These are phyloP conservation scores for Aspergillus pseudotamarii DNA, from an alignment of 2,329 filamentous ascomycete species.

Conservation along the genomic window DNA sequence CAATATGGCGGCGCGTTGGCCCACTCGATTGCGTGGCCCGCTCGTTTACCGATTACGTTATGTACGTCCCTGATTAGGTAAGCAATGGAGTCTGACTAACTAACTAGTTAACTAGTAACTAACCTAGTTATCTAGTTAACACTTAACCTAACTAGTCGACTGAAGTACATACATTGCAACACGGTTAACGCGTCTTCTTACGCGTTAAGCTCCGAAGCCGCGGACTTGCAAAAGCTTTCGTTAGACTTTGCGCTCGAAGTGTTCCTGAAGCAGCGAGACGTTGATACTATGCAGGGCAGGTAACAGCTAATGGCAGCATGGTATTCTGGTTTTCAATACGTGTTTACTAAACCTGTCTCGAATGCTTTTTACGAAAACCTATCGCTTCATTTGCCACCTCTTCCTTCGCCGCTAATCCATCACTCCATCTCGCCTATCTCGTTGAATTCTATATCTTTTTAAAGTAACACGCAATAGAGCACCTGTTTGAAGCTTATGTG, in stretches of 20 bases:
- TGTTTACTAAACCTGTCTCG: background rate
- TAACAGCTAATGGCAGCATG: background rate
- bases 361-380: background rate
- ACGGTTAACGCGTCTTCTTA: conserved; percentile 27
- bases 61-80: too few species aligned
- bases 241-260: background rate
- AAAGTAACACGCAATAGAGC: background rate
- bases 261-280: background rate
- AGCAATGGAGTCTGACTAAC: too few species aligned
- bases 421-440: background rate
- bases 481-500: background rate
- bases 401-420: background rate
- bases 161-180: background rate
- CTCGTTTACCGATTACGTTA: too few species aligned
- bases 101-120: too few species aligned
- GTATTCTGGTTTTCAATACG: background rate
- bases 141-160: too few species aligned
- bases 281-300: background rate
- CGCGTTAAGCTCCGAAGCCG: conserved; percentile 37
- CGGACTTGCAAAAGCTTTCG: conserved; percentile 15
- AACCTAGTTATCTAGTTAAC: too few species aligned
- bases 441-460: background rate
- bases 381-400: background rate
- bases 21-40: too few species aligned
- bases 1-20: too few species aligned